Evolutionary conservation across 2,329 filamentous ascomycete species (phyloP).

Genomic region (Sporothrix globosa): DNA sequence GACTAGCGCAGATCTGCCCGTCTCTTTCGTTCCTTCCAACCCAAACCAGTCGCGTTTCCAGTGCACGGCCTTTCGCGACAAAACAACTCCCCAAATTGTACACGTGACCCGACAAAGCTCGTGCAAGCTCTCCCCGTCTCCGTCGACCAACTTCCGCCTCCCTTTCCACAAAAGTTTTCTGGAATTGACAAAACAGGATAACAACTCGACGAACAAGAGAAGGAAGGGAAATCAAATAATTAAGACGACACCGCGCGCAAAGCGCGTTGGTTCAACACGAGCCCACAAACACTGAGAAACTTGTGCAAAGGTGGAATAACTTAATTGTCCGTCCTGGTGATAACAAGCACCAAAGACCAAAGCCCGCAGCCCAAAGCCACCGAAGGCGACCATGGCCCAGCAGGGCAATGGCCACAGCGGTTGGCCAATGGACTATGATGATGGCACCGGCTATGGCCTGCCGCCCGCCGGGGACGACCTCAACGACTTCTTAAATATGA

Average conservation of each 20-base stretch:
- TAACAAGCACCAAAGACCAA: constrained; percentile 24
- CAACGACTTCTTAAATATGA: constrained; percentile 31
- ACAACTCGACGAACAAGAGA: background rate
- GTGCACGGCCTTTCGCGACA: constrained; percentile 25
- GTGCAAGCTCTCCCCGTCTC: background rate
- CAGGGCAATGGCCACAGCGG: constrained; percentile 33
- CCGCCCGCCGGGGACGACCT: constrained; percentile 29
- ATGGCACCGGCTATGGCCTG: constrained; percentile 30
- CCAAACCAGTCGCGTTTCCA: constrained; percentile 24
- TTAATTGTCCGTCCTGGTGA: constrained; percentile 19
- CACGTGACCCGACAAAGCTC: constrained; percentile 17
- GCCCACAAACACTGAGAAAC: background rate
- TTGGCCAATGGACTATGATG: constrained; percentile 35
- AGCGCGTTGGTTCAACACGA: constrained; percentile 1
- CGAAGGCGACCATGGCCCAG: constrained; percentile 34
- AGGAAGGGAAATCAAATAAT: background rate
- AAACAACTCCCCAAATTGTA: background rate
- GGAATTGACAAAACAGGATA: background rate
- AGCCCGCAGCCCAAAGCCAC: background rate
- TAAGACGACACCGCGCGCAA: constrained; percentile 2
- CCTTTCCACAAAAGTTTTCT: background rate
- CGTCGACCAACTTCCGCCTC: background rate
- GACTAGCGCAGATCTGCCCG: constrained; percentile 28
- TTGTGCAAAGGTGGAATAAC: background rate
- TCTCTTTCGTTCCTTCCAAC: background rate